Conservation (phyloP, 495 filamentous ascomycete species). For the Cenococcum geophilum region DNA sequence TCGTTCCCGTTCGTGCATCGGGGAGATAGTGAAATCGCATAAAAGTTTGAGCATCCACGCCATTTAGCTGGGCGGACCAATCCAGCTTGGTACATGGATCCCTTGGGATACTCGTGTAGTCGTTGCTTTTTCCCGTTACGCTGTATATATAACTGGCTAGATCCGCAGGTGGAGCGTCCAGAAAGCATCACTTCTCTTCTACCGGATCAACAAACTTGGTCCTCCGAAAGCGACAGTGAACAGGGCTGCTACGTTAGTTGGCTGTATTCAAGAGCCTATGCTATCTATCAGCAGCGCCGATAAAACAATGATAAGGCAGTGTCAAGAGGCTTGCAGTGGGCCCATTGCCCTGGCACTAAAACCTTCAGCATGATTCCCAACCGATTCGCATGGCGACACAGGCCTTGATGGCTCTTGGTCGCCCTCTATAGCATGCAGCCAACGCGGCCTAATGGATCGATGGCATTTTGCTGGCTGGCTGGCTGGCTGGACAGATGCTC, state of each 20-base stretch:
- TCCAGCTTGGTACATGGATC: slow-evolving; percentile 20
- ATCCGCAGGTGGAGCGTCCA: slow-evolving; percentile 22
- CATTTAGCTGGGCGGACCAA: slow-evolving; percentile 30
- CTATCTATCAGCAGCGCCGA: slow-evolving; percentile 17
- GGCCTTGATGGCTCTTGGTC: background rate
- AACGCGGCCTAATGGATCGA: too few relatives aligned
- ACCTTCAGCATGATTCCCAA: slow-evolving; percentile 32
- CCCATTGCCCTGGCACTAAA: slow-evolving; percentile 16
- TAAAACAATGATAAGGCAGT: slow-evolving; percentile 34
- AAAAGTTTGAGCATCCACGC: slow-evolving; percentile 25
- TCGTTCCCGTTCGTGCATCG: slow-evolving; percentile 28
- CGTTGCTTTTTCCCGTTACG: slow-evolving; percentile 34
- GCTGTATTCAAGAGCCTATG: slow-evolving; percentile 1
- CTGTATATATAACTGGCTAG: slow-evolving; percentile 31
- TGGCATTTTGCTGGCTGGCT: background rate
- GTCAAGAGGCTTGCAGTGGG: slow-evolving; percentile 20
- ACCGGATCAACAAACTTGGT: slow-evolving; percentile 28
- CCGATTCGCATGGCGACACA: background rate
- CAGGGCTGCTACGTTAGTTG: background rate
- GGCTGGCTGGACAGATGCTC: slow-evolving; percentile 7
- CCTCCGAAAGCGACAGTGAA: slow-evolving; percentile 14
- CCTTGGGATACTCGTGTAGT: slow-evolving; percentile 28
- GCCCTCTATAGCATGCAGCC: too few relatives aligned
- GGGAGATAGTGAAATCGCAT: slow-evolving; percentile 31
- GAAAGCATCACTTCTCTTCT: slow-evolving; percentile 21